phyloP scores from a whole-genome alignment of 495 filamentous ascomycete genomes.

The Hyaloscypha variabilis region DNA sequence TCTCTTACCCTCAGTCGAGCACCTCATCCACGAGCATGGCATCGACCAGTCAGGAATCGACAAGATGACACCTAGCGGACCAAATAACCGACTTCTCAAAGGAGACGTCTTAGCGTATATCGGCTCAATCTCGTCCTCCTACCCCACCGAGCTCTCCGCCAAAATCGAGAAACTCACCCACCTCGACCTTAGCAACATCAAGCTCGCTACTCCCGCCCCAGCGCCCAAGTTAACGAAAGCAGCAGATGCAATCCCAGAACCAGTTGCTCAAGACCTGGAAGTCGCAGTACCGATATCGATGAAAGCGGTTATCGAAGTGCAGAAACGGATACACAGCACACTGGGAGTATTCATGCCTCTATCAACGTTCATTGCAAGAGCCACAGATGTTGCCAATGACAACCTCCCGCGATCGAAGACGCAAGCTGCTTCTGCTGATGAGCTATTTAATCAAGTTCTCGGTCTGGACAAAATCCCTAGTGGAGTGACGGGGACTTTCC shows the following conservation, averaged over 20 bases:
- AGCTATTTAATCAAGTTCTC: conserved; percentile 87
- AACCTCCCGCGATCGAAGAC: conserved; percentile 68
- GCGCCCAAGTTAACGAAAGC: conserved; percentile 42
- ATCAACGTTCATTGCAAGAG: conserved; percentile 83
- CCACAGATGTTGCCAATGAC: conserved; percentile 83
- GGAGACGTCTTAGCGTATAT: conserved; percentile 93
- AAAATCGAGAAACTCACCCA: conserved; percentile 75
- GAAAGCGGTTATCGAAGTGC: conserved; percentile 72
- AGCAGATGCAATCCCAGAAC: conserved; percentile 39
- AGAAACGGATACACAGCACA: conserved; percentile 73
- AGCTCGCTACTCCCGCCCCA: conserved; percentile 61
- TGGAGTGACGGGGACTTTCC: conserved; percentile 61
- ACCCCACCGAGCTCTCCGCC: conserved; percentile 67
- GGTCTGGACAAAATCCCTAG: conserved; percentile 62
- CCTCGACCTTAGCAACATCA: conserved; percentile 94
- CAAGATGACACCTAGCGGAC: conserved; percentile 85
- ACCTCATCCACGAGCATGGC: conserved; percentile 76
- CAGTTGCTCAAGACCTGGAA: conserved; percentile 49
- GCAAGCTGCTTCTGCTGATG: conserved; percentile 67
- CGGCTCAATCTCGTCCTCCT: conserved; percentile 69
- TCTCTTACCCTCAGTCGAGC: conserved; percentile 82
- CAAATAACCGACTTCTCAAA: conserved; percentile 88
- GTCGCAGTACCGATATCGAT: conserved; percentile 77
- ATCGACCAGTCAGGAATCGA: conserved; percentile 70
- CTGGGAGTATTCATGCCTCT: conserved; percentile 81